Evolutionary conservation across 2,329 filamentous ascomycete species (phyloP).

Genomic region (Alternaria alternata): DNA sequence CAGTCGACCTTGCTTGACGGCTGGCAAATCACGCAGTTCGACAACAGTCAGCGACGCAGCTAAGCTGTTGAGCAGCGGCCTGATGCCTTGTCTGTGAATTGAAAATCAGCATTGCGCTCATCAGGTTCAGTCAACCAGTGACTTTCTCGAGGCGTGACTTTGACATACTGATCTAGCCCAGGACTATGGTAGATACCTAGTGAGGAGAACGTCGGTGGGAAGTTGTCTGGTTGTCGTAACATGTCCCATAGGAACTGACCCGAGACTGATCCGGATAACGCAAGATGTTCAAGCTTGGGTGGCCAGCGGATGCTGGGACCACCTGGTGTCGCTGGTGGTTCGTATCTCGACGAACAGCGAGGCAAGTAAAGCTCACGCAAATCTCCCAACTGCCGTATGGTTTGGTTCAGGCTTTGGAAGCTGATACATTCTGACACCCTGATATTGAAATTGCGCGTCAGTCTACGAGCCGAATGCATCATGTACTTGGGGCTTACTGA

Average conservation of each 20-base stretch:
- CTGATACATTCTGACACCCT: slow-evolving; percentile 59
- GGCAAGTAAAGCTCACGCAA: slow-evolving; percentile 59
- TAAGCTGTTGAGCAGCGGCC: slow-evolving; percentile 49
- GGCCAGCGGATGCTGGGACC: slow-evolving; percentile 53
- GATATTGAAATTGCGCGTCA: background rate
- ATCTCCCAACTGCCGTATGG: slow-evolving; percentile 56
- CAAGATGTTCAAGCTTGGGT: slow-evolving; percentile 51
- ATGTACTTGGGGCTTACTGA: slow-evolving; percentile 1
- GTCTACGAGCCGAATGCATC: background rate
- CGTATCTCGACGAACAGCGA: slow-evolving; percentile 46
- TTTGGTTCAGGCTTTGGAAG: slow-evolving; percentile 60
- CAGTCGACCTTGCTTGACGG: slow-evolving; percentile 49
- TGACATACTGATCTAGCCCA: slow-evolving; percentile 40
- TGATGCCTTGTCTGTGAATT: slow-evolving; percentile 36
- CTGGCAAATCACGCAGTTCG: slow-evolving; percentile 53
- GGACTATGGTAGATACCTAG: slow-evolving; percentile 55
- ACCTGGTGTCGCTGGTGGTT: slow-evolving; percentile 21
- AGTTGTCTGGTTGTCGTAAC: slow-evolving; percentile 36
- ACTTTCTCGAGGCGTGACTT: background rate
- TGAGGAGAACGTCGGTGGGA: slow-evolving; percentile 39
- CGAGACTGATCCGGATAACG: slow-evolving; percentile 55
- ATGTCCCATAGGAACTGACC: slow-evolving; percentile 54
- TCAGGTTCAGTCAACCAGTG: background rate
- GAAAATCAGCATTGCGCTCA: background rate
- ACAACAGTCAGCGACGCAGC: slow-evolving; percentile 45